A percentile compares a stretch with the other conserved stretches of the same genome.
Evolutionary conservation across 371 early-diverging fungal genomes (phyloP).

Genomic region (Gilbertella persicaria): DNA sequence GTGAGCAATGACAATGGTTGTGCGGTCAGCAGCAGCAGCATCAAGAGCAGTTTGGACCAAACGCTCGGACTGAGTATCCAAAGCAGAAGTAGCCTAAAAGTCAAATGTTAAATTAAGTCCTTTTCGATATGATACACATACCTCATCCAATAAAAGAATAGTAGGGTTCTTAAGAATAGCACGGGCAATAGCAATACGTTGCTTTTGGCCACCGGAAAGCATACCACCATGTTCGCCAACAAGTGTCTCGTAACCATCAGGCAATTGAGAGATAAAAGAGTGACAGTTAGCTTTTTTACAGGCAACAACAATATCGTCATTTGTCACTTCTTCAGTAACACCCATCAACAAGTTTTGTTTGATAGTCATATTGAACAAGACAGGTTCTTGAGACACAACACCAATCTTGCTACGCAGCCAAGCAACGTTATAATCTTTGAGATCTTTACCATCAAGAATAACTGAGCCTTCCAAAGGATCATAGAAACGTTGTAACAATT

Average conservation of each 20-base stretch:
- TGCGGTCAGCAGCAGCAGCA: conserved; percentile 72
- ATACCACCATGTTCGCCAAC: conserved; percentile 68
- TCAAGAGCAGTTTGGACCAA: conserved; percentile 83
- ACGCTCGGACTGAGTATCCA: conserved; percentile 81
- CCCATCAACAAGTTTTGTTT: conserved; percentile 81
- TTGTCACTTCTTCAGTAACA: conserved; percentile 45
- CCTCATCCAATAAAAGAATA: conserved; percentile 49
- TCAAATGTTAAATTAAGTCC: conserved; percentile 3
- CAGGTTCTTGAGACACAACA: conserved; percentile 88
- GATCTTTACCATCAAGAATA: conserved; percentile 69
- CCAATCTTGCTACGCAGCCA: conserved; percentile 81
- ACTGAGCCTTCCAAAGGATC: conserved; percentile 67
- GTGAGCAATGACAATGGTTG: conserved; percentile 94
- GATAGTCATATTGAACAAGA: conserved; percentile 83
- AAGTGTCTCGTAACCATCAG: conserved; percentile 75
- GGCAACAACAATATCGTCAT: conserved; percentile 63
- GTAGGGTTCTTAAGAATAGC: conserved; percentile 51
- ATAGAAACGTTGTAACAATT: conserved; percentile 91
- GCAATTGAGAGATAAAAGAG: conserved; percentile 75
- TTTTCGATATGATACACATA: conserved; percentile 27
- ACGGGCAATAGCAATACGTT: conserved; percentile 52
- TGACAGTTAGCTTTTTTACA: conserved; percentile 73
- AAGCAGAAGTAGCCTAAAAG: conserved; percentile 69
- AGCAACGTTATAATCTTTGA: conserved; percentile 67
- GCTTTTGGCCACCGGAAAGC: conserved; percentile 82